Evolutionary conservation across 306 rosid genomes (phyloP).

Genomic region (Quercus wislizeni): DNA sequence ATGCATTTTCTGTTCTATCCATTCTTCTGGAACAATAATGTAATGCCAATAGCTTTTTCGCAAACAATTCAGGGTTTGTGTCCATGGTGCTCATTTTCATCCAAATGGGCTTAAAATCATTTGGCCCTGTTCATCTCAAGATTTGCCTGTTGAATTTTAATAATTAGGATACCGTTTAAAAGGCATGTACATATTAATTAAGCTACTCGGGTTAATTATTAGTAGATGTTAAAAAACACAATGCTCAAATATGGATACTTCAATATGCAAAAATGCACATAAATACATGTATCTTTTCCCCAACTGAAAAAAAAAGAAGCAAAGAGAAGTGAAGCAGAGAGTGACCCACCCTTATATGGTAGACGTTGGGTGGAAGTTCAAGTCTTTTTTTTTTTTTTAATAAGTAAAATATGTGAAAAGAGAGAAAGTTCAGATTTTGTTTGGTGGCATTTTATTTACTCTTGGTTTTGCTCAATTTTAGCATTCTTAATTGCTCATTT

Average conservation of each 20-base stretch:
- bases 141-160: not conserved
- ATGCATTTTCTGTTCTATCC: not conserved
- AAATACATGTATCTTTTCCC: too few relatives aligned
- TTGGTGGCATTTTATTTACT: not conserved
- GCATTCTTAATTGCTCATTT: not conserved
- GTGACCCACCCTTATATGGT: not conserved
- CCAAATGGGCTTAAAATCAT: not conserved
- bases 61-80: not conserved
- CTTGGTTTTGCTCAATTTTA: not conserved
- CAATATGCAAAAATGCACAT: not conserved
- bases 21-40: slow-evolving; percentile 13
- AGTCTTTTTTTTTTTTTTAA: too few relatives aligned
- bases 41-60: slow-evolving; percentile 8
- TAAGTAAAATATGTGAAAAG: too few relatives aligned
- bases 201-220: not conserved
- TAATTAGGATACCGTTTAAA: not conserved
- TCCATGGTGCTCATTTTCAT: not conserved
- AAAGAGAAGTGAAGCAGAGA: not conserved
- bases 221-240: not conserved
- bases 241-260: not conserved
- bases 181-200: not conserved
- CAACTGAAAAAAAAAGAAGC: too few relatives aligned
- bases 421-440: not conserved
- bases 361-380: not conserved
- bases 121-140: not conserved